Evolutionary conservation across 257 asterid species (phyloP), one percentile per base, ranked within the genome.

Genomic region (Nicotiana tomentosiformis): DNA sequence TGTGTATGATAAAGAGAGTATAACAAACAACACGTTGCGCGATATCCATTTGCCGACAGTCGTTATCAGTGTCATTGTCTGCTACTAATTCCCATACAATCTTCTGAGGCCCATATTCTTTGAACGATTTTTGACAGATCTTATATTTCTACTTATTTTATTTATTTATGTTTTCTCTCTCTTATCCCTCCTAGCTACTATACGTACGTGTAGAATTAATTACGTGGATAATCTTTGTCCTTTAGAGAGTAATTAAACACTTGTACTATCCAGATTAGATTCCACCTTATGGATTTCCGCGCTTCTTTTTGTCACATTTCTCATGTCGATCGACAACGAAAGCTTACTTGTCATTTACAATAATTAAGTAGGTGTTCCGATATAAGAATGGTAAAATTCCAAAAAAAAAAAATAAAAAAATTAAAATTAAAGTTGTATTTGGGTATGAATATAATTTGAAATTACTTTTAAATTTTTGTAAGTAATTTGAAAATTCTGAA

Each of bases 31-130:
- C 61, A 72, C 79, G 79, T 72, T 0, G 23, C 79, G 35, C 8
- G 15, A 72, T 11, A 46, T 72, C 79, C 79, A 14, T 1, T 23
- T 72, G 79, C 79, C 79, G 61, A 72, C 79, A 72, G 61, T 72
- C 79, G 23, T 49, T 23, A 72, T 72, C 79, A 23, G 15, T 46
- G 79, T 46, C 39, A 72, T 1, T 0, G 26, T 72, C 61, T 46
- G 23, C 39, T 72, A 23, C 79, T 46, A 29, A 72, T 46, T 43
- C 37, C 7, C 10, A 32, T 32, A 72, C 51, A 72, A 46, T 14
- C 33, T 72, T 46, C 4, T 72, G 23, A 5, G 58, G 58, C 39
- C 61, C 37, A 3, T 20, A 5, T 72, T n/a, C 5, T 10, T 37
- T 10, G 2, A n/a, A 35, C 10, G 1, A 5, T 11, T 11, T 70